A percentile compares a stretch with the other conserved stretches of the same genome.
These are phyloP conservation scores for Leccinum olivaceopallidum DNA, from an alignment of 768 basidiomycete genomes.

Conservation along the genomic window DNA sequence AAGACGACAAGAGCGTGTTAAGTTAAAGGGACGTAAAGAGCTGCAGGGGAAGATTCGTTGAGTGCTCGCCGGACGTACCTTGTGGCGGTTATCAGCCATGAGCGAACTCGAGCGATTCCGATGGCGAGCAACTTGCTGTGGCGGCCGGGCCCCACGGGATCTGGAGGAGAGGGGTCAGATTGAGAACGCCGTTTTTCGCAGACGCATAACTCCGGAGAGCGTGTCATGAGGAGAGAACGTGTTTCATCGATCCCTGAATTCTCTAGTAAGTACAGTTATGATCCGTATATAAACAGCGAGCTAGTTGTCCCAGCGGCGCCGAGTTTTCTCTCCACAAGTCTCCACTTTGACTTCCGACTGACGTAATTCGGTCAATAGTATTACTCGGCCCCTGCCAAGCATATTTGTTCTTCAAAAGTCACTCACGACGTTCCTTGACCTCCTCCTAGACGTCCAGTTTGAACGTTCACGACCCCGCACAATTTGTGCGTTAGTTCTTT, in stretches of 20 bases:
- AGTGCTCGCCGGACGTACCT: background rate
- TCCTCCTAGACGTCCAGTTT: background rate
- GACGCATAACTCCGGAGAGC: constrained; percentile 16
- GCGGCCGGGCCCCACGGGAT: background rate
- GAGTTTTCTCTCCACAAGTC: background rate
- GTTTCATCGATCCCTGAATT: constrained; percentile 1
- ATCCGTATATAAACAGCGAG: background rate
- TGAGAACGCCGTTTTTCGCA: constrained; percentile 4
- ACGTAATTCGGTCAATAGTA: constrained; percentile 16
- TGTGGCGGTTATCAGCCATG: background rate
- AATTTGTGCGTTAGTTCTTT: background rate
- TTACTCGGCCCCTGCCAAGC: constrained; percentile 9
- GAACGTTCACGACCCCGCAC: constrained; percentile 7
- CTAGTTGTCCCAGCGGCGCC: background rate
- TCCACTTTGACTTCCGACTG: constrained; percentile 6
- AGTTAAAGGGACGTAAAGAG: background rate
- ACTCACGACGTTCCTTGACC: constrained; percentile 4
- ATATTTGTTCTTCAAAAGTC: background rate
- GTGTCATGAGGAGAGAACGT: constrained; percentile 13
- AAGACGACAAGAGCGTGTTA: background rate
- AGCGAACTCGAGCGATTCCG: background rate
- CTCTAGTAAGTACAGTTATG: background rate
- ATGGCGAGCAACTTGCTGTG: background rate
- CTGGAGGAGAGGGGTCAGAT: background rate
- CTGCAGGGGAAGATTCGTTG: background rate